phyloP scores from a whole-genome alignment of 2,329 filamentous ascomycete genomes.

The Trichophaea hybrida region DNA sequence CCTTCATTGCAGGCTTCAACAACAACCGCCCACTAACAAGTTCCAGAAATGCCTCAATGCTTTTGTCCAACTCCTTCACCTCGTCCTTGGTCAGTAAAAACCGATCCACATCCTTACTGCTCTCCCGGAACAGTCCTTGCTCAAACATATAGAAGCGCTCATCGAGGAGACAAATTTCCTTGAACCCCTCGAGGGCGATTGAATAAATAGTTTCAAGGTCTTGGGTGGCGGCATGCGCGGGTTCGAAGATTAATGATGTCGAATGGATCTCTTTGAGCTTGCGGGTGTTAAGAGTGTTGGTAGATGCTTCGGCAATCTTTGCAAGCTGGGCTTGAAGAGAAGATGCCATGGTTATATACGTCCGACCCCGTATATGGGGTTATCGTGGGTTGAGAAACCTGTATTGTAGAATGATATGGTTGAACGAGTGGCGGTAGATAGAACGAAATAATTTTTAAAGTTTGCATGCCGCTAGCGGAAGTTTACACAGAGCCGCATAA shows the following conservation, averaged over 20 bases:
- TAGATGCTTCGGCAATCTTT: constrained; percentile 72
- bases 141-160: constrained; percentile 60
- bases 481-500: not conserved
- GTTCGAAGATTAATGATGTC: constrained; percentile 88
- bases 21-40: constrained; percentile 62
- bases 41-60: constrained; percentile 68
- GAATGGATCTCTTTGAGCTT: constrained; percentile 83
- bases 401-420: not conserved
- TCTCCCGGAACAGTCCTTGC: constrained; percentile 74
- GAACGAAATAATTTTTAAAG: not conserved
- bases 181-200: constrained; percentile 76
- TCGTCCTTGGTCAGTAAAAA: constrained; percentile 67
- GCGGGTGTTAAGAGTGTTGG: constrained; percentile 65
- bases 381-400: not conserved
- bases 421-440: not conserved
- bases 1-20: constrained; percentile 75
- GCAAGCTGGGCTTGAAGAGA: constrained; percentile 87
- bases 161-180: constrained; percentile 82
- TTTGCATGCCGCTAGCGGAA: not conserved
- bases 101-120: constrained; percentile 80
- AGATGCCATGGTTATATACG: constrained; percentile 49
- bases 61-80: constrained; percentile 65
- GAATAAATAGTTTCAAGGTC: constrained; percentile 80
- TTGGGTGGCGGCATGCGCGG: constrained; percentile 68
- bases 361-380: not conserved